These are phyloP conservation scores for Trichoderma harzianum DNA, from an alignment of 2,329 filamentous ascomycete genomes.

Conservation along the genomic window DNA sequence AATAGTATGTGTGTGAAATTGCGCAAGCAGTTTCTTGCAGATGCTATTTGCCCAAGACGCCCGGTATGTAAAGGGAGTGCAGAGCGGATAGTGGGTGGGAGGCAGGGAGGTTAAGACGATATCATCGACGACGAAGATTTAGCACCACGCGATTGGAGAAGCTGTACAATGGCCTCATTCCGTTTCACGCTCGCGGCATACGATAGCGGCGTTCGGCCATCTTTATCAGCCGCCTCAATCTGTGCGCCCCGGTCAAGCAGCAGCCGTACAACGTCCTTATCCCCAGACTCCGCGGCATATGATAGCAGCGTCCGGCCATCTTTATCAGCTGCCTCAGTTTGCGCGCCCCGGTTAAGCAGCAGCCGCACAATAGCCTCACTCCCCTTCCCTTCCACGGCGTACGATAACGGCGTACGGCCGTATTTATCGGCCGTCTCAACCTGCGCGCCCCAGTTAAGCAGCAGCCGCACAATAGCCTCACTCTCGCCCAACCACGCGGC, in stretches of 20 bases:
- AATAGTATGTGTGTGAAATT: not conserved
- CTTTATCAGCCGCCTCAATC: not conserved
- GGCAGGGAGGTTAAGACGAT: not conserved
- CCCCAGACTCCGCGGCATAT: too few species aligned
- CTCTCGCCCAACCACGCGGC: too few species aligned
- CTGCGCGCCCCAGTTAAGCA: not conserved
- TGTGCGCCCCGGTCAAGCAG: not conserved
- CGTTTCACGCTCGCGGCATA: accelerated
- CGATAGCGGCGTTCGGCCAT: not conserved
- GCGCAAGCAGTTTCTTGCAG: not conserved
- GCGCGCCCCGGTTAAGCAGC: too few species aligned
- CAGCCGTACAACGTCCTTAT: too few species aligned
- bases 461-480: too few species aligned
- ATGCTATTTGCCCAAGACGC: not conserved
- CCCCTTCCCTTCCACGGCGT: not conserved
- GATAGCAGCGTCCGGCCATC: too few species aligned
- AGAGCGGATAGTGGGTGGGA: too few species aligned
- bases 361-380: too few species aligned
- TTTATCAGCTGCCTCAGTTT: too few species aligned
- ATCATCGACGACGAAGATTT: not conserved
- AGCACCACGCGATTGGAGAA: not conserved
- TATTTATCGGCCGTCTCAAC: not conserved
- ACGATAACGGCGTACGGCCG: not conserved
- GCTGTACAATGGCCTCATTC: not conserved
- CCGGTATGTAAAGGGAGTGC: not conserved